Conservation (phyloP, 2,329 filamentous ascomycete genomes). For the Aspergillus bombycis region DNA sequence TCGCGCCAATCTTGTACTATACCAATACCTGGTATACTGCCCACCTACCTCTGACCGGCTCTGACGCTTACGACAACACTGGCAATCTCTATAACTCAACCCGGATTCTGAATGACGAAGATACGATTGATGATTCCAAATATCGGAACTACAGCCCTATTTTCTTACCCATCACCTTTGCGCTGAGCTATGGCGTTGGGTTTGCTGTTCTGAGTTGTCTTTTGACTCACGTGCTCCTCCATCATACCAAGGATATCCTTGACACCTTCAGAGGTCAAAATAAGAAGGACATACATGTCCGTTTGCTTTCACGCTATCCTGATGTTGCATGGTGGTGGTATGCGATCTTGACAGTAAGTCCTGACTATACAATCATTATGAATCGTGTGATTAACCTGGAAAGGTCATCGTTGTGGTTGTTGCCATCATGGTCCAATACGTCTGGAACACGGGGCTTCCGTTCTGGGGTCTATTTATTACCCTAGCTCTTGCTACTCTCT, state of each 20-base stretch:
- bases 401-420: slow-evolving; percentile 41
- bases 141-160: slow-evolving; percentile 66
- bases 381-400: neutral
- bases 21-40: slow-evolving; percentile 34
- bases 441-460: slow-evolving; percentile 40
- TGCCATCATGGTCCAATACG: slow-evolving; percentile 25
- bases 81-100: slow-evolving; percentile 61
- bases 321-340: slow-evolving; percentile 47
- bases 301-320: slow-evolving; percentile 40
- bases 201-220: slow-evolving; percentile 64
- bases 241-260: slow-evolving; percentile 27
- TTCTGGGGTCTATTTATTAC: slow-evolving; percentile 45
- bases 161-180: slow-evolving; percentile 61
- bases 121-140: slow-evolving; percentile 57
- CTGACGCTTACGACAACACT: slow-evolving; percentile 42
- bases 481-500: slow-evolving; percentile 42
- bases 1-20: slow-evolving; percentile 38
- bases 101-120: slow-evolving; percentile 57
- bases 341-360: slow-evolving; percentile 30
- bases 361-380: neutral
- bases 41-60: slow-evolving; percentile 32
- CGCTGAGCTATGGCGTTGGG: slow-evolving; percentile 56
- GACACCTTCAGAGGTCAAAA: slow-evolving; percentile 18
- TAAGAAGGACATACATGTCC: slow-evolving; percentile 44
- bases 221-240: slow-evolving; percentile 24